phyloP scores from a whole-genome alignment of 2,329 filamentous ascomycete genomes.

The Pleomassaria siparia region DNA sequence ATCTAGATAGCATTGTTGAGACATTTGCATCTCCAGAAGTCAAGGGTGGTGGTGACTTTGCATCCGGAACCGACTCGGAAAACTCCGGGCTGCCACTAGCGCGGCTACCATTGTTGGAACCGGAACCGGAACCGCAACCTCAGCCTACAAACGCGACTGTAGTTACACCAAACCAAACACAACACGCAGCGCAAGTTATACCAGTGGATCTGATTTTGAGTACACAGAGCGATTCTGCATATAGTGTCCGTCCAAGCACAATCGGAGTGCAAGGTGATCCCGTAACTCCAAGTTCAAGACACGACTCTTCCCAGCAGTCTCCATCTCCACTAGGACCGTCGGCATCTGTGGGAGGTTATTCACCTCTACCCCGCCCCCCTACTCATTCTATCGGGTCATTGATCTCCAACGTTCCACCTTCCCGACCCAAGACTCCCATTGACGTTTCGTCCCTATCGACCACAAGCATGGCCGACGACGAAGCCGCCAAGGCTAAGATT shows the following conservation, averaged over 20 bases:
- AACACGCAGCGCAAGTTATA: conserved; percentile 30
- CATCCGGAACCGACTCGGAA: neutral
- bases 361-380: conserved; percentile 25
- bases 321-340: conserved; percentile 12
- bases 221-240: conserved; percentile 20
- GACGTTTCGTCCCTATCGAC: conserved; percentile 11
- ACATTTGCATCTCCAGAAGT: neutral
- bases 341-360: conserved; percentile 12
- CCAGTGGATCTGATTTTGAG: conserved; percentile 13
- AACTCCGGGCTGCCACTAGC: neutral
- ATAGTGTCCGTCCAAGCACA: conserved; percentile 18
- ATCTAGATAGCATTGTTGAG: neutral
- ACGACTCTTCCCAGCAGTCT: conserved; percentile 37
- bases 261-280: neutral
- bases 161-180: neutral
- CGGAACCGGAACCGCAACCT: neutral
- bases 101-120: too few species aligned
- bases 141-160: neutral
- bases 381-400: conserved; percentile 22
- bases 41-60: neutral
- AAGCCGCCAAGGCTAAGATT: conserved; percentile 8
- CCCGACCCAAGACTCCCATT: conserved; percentile 18
- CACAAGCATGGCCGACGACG: conserved; percentile 17
- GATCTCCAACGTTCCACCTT: conserved; percentile 21
- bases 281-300: conserved; percentile 21